A percentile compares a stretch with the other conserved stretches of the same genome.
These are phyloP conservation scores for Leucosporidium creatinivorum DNA, from an alignment of 768 basidiomycete species.

Conservation along the genomic window DNA sequence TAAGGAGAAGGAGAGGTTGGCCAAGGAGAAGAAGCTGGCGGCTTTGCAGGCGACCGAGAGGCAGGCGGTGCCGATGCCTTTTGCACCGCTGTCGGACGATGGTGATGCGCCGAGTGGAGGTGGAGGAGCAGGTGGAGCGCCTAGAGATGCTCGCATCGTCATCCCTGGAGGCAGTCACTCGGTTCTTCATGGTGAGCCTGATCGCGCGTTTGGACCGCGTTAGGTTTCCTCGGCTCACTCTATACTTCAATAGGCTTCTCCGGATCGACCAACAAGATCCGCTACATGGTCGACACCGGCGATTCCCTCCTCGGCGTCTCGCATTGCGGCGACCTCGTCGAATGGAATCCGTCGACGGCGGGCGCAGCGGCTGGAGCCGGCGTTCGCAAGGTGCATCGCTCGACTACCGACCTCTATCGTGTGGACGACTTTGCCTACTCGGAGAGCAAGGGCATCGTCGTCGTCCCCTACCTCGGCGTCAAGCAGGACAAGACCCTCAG, in stretches of 20 bases:
- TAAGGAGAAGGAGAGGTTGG: background rate
- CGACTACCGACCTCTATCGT: slow-evolving; percentile 11
- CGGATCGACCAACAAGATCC: slow-evolving; percentile 26
- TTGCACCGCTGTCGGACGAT: background rate
- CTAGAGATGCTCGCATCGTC: no score
- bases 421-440: slow-evolving; percentile 22
- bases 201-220: background rate
- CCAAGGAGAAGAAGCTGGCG: background rate
- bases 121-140: no score
- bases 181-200: no score
- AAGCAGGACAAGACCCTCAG: slow-evolving; percentile 2
- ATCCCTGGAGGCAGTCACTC: no score
- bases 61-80: background rate
- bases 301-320: slow-evolving; percentile 16
- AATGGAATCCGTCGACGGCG: slow-evolving; percentile 2
- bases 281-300: slow-evolving; percentile 19
- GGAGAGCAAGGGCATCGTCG: slow-evolving; percentile 17
- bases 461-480: slow-evolving; percentile 17
- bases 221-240: background rate
- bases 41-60: slow-evolving; percentile 7
- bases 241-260: slow-evolving; percentile 18
- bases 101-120: background rate
- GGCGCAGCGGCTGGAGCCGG: no score
- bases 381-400: slow-evolving; percentile 3
- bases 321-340: slow-evolving; percentile 23